These are phyloP conservation scores for Cladophialophora yegresii DNA, from an alignment of 2,329 filamentous ascomycete genomes.

Conservation along the genomic window DNA sequence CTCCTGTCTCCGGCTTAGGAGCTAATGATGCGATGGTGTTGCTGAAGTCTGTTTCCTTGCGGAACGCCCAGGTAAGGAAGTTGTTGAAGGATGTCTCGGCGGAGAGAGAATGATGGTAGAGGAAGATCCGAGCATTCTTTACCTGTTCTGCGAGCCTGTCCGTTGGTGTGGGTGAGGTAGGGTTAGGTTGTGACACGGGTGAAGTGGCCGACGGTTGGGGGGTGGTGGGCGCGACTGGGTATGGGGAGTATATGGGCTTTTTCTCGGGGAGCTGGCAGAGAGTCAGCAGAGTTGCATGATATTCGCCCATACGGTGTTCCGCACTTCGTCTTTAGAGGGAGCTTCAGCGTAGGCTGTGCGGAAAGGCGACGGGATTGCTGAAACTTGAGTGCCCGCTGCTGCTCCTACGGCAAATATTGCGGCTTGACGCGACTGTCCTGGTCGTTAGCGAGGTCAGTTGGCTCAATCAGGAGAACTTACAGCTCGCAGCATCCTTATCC, in stretches of 20 bases:
- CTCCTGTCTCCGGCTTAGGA: constrained; percentile 79
- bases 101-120: constrained; percentile 72
- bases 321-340: constrained; percentile 42
- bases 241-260: constrained; percentile 49
- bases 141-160: constrained; percentile 85
- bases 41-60: constrained; percentile 87
- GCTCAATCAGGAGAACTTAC: constrained; percentile 19
- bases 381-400: constrained; percentile 27
- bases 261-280: constrained; percentile 34
- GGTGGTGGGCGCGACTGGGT: constrained; percentile 19
- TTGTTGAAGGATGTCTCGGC: constrained; percentile 82
- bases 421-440: constrained; percentile 23
- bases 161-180: constrained; percentile 70
- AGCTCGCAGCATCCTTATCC: constrained; percentile 27
- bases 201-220: constrained; percentile 27
- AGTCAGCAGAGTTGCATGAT: constrained; percentile 21
- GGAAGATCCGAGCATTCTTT: constrained; percentile 73
- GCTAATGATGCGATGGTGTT: constrained; percentile 85
- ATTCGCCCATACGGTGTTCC: neutral
- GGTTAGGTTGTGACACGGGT: constrained; percentile 21
- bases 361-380: constrained; percentile 41
- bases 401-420: constrained; percentile 32
- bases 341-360: constrained; percentile 49
- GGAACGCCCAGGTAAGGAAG: constrained; percentile 75
- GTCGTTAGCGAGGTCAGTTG: constrained; percentile 11